Evolutionary conservation across 2,329 filamentous ascomycete species (phyloP), one percentile per base, ranked within the genome.

Genomic region (Alternaria conjuncta): DNA sequence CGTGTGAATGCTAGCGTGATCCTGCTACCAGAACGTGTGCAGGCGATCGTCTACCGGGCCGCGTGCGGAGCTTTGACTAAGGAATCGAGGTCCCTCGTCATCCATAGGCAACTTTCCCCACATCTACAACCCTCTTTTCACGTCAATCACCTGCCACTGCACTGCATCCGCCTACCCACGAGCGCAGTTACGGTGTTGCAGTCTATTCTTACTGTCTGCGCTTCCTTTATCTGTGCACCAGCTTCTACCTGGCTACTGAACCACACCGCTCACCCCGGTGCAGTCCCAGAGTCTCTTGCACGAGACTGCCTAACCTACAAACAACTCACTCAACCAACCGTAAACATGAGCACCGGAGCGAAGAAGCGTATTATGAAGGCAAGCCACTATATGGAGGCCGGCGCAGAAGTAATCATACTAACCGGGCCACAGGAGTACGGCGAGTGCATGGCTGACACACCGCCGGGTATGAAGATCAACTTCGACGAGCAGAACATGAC

Each of bases 401-500:
- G 43, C 8, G 54, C 28, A 55, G 43, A 56, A 51, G 25, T 30
- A 51, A 57, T 15, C 30, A 21, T 44, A 18, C 60, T 75, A 60
- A 76, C 63, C 13, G 6, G 6, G 23, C 18, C 18, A 26, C 60
- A 79, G 78, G 78, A 79, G 71, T 79, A 78, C 46, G 70, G 67
- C 57, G 78, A 79, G 67, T 79, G 78, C 68, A 74, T 72, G 69
- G 71, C 68, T 21, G 78, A 79, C 44, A 78, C 71, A 54, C 78
- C 77, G 15, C 32, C 75, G 5, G 78, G 78, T 64, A 79, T 79
- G 72, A 79, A 79, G 72, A 78, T 79, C 73, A 79, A 76, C 71
- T 79, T 84, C 51, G 85, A 90, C 68, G 90, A 92, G 72, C 81
- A 85, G 64, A 86, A 92, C 79, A 82, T 92, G 68, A 87, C 89